Percentiles rank a stretch among this genome's conserved stretches.
Evolutionary conservation across 345 rosid species (phyloP).

Genomic region (Eucalyptus erythrocorys): DNA sequence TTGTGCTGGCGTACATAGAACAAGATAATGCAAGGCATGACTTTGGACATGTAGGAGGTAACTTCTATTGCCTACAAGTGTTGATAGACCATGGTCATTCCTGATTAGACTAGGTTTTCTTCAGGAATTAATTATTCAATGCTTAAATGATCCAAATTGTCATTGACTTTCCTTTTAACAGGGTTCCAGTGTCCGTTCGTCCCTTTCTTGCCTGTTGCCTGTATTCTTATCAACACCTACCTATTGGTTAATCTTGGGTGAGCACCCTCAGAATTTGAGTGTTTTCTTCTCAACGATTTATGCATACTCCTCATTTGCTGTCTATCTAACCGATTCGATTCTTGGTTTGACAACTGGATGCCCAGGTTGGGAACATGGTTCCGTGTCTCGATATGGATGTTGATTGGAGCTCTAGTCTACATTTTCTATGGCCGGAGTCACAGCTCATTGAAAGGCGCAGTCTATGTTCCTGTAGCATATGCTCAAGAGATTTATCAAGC

Average conservation of each 20-base stretch:
- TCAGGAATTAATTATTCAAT: background rate
- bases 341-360: background rate
- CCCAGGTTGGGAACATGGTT: constrained; percentile 34
- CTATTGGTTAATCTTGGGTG: constrained; percentile 85
- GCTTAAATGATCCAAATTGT: background rate
- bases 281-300: background rate
- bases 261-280: constrained; percentile 3
- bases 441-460: constrained; percentile 52
- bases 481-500: constrained; percentile 38
- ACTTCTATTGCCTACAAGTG: background rate
- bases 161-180: constrained; percentile 1
- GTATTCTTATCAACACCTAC: constrained; percentile 84
- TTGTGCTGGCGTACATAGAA: constrained; percentile 54
- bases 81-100: background rate
- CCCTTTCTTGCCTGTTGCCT: constrained; percentile 73
- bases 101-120: background rate
- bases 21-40: constrained; percentile 87
- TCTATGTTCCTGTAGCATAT: constrained; percentile 50
- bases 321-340: background rate
- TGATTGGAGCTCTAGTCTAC: constrained; percentile 52
- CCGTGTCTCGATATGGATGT: constrained; percentile 70
- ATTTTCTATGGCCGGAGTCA: constrained; percentile 53
- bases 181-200: constrained; percentile 92
- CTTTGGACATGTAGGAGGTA: constrained; percentile 95
- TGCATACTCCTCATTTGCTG: background rate